Base-by-base conservation (phyloP, 228 moss, liverwort and hornwort species). In the Sphagnum magellanicum region DNA sequence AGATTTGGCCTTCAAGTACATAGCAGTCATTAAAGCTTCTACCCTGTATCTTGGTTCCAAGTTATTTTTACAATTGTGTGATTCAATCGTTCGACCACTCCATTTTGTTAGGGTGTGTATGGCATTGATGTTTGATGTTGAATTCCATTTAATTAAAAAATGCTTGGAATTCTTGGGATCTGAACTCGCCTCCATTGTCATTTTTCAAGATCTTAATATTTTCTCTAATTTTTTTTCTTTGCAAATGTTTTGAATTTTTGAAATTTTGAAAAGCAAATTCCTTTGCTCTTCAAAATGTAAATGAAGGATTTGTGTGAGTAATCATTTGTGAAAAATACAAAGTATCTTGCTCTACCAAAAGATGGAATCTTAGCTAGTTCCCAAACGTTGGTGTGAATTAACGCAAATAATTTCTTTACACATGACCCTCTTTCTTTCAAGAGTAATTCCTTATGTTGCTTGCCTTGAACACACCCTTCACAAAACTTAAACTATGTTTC, bases 101-200 rank as follows among this genome's bases (percentile, higher is more conserved):
- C 63, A 48, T 75, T 75, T 48, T 75, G 63, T 17, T 75, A 6
- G 0, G 51, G 69, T 48, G 69, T 58, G 13, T 63, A 47, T 4
- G 65, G 61, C 0, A 51, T 51, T 4, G 63, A 69, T 48, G 69
- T 50, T 4, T 75, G 53, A 14, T 59, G 63, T 10, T 17, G 48
- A 32, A 70, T 69, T 48, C 68, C 63, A 16, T 62, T 48, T 3
- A 0, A 4, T 3, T 15, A 46, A 66, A 70, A 17, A 6, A 63
- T 2, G 7, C 49, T 5, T 60, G 51, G 63, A 71, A 74, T 14
- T 46, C 68, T 50, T 67, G 50, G 6, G 57, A 71, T 0, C 5
- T 16, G 3, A 61, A 58, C 4, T 71, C 59, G 0, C 49, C 59
- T 48, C 59, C 17, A 71, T 61, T 61, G n/a, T 71, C 64, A 5